phyloP scores from a whole-genome alignment of 2,329 filamentous ascomycete genomes.

The Neonectria magnoliae region DNA sequence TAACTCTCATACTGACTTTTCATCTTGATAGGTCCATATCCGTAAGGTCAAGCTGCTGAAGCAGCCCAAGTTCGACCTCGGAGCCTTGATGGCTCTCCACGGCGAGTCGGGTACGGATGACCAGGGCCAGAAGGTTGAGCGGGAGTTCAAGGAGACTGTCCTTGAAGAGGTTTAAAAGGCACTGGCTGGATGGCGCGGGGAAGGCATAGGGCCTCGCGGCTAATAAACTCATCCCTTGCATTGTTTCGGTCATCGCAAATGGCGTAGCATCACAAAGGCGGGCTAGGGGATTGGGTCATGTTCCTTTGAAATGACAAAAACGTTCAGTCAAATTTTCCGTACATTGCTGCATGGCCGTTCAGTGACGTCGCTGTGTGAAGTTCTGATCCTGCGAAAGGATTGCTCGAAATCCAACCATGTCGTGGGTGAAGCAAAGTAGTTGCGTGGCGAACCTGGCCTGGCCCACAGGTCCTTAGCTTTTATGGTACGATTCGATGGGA shows the following conservation, averaged over 20 bases:
- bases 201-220: slow-evolving; percentile 47
- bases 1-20: slow-evolving; percentile 1
- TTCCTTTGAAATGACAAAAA: slow-evolving; percentile 51
- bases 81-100: slow-evolving; percentile 94
- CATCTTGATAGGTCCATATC: slow-evolving; percentile 85
- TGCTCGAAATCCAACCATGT: neutral
- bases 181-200: slow-evolving; percentile 46
- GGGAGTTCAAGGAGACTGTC: slow-evolving; percentile 99
- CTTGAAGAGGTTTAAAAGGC: slow-evolving; percentile 87
- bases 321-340: slow-evolving; percentile 42
- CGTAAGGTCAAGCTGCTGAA: slow-evolving; percentile 99
- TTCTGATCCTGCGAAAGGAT: neutral
- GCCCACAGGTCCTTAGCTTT: neutral
- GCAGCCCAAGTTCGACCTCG: slow-evolving; percentile 98
- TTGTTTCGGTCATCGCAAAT: slow-evolving; percentile 56
- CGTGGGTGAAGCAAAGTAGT: too few species aligned
- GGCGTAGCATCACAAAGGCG: slow-evolving; percentile 56
- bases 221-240: slow-evolving; percentile 50
- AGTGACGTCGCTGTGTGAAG: slow-evolving; percentile 28
- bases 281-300: slow-evolving; percentile 54
- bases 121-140: slow-evolving; percentile 97
- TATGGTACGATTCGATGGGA: neutral
- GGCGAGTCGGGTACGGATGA: slow-evolving; percentile 97
- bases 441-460: neutral
- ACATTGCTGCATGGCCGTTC: slow-evolving; percentile 28